These are phyloP conservation scores for Penicillium sp. DNA, from an alignment of 2,329 filamentous ascomycete species.

Conservation along the genomic window DNA sequence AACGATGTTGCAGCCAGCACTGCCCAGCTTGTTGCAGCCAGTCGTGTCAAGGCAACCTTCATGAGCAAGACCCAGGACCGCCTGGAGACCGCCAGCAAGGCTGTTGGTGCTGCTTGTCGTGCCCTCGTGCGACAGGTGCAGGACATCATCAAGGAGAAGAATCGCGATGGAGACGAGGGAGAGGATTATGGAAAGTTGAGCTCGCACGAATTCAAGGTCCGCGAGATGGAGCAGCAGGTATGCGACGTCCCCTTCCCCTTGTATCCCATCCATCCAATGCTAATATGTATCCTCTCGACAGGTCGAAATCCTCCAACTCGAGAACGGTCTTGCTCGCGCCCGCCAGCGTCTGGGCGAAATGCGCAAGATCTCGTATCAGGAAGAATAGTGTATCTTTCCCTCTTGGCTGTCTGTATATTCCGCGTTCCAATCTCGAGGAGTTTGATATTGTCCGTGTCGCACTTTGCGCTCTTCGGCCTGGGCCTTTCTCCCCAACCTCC, in stretches of 20 bases:
- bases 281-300: conserved; percentile 33
- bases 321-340: conserved; percentile 73
- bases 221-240: conserved; percentile 99
- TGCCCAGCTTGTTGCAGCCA: conserved; percentile 89
- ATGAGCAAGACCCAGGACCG: conserved; percentile 95
- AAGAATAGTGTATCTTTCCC: conserved; percentile 45
- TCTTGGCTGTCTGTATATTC: conserved; percentile 3
- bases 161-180: conserved; percentile 64
- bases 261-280: neutral
- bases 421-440: neutral
- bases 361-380: conserved; percentile 91
- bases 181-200: conserved; percentile 84
- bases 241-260: conserved; percentile 27
- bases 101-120: conserved; percentile 80
- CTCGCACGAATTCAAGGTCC: conserved; percentile 93
- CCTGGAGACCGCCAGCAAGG: conserved; percentile 82
- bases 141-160: conserved; percentile 79
- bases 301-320: conserved; percentile 94
- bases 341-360: conserved; percentile 85
- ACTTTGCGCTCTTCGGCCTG: neutral
- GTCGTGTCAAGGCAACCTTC: conserved; percentile 91
- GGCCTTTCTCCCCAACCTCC: neutral
- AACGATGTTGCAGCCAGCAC: conserved; percentile 95
- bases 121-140: conserved; percentile 87
- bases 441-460: neutral